phyloP scores from a whole-genome alignment of 208 protist species.

The Acanthamoeba royreba region DNA sequence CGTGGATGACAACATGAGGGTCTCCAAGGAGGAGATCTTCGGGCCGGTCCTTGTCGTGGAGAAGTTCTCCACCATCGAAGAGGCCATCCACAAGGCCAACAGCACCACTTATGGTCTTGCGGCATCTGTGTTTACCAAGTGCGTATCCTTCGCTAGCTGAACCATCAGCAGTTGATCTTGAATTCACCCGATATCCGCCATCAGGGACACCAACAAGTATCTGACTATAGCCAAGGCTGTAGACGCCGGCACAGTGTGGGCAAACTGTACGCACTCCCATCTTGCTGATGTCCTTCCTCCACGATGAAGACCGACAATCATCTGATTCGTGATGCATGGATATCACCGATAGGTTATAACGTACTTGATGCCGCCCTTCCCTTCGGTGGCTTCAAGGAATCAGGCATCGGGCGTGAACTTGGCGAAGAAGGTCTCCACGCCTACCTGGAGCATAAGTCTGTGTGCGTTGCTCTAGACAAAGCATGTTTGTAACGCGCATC shows the following conservation, averaged over 20 bases:
- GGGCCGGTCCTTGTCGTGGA: not conserved
- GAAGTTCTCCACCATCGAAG: conserved; percentile 56
- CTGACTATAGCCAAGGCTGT: not conserved
- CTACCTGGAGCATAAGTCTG: not conserved
- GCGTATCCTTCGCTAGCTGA: conserved; percentile 29
- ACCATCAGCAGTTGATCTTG: no score
- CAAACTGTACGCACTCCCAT: not conserved
- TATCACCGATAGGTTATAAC: not conserved
- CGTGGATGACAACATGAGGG: conserved; percentile 78
- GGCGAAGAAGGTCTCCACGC: not conserved
- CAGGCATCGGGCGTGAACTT: not conserved
- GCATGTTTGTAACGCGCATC: no score
- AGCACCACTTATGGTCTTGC: conserved; percentile 86
- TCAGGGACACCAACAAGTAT: not conserved
- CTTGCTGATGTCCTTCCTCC: no score
- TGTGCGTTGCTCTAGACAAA: not conserved
- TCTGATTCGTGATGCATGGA: not conserved
- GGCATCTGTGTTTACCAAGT: conserved; percentile 84
- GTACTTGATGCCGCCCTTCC: not conserved
- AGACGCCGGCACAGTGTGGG: not conserved
- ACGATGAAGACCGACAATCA: not conserved
- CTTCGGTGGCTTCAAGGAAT: not conserved
- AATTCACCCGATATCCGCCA: no score
- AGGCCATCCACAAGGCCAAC: conserved; percentile 88
- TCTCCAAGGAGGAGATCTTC: not conserved